Evolutionary conservation across 2,329 filamentous ascomycete genomes (phyloP), one percentile per base, ranked within the genome.

Genomic region (Colletotrichum viniferum): DNA sequence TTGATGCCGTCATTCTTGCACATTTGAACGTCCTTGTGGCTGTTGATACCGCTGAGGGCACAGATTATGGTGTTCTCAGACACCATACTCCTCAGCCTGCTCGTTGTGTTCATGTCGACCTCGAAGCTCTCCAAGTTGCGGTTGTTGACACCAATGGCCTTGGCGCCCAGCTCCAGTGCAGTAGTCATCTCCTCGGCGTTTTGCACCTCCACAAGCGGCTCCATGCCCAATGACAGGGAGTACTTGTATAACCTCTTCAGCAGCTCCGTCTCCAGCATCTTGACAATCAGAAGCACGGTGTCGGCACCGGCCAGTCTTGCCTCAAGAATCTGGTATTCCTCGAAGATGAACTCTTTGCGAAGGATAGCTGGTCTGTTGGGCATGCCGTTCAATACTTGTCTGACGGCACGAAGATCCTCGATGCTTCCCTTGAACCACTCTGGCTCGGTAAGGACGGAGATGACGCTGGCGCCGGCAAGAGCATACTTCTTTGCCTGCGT

Each of bases 381-480:
- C 93, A 99, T 96, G 14, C 94, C 94, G 79, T 96, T 92, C n/a
- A 99, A 87, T 64, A 95, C 96, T 84, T 96, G 94, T 60, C 97
- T 92, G 34, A 98, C 97, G 38, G 94, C 92, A 76, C 94, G 92
- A 69, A 99, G 87, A 82, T 99, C 97, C 74, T 99, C 96, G 76
- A 99, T 96, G 84, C 94, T 98, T 63, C 97, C 97, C 86, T 98
- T 98, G 89, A 99, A 99, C 97, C 97, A 99, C 82, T 98, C 94
- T 1, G 97, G 97, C 85, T 99, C 97, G 0, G 97, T 99, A 62
- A 99, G 90, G n/a, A 99, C 97, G 2, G 97, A 98, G 78, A 99
- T 99, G 52, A 98, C 95, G 82, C 96, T 98, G 63, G 97, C 97
- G 16, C 97, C 97, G 8, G 97, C 96, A 67, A 97, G 90, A 12